Evolutionary conservation across 164 flowering plant species (phyloP).

Genomic region (Vitis rupestris): DNA sequence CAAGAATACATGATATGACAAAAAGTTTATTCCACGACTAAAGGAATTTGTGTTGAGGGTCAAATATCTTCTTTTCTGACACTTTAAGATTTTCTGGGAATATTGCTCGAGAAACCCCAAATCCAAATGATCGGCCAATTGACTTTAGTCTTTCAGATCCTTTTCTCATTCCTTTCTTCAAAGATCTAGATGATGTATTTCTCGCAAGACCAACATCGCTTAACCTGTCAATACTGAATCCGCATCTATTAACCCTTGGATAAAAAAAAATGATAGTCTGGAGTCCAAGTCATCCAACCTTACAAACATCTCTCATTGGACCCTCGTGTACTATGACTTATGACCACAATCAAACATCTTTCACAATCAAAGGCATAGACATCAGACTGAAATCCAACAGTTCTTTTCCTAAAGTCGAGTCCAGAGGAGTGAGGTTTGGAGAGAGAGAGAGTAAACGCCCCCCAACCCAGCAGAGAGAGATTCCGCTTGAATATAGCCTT

Average conservation of each 20-base stretch:
- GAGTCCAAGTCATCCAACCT: slow-evolving; percentile 93
- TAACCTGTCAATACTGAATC: slow-evolving; percentile 61
- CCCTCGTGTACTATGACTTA: slow-evolving; percentile 48
- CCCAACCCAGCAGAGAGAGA: too few species aligned
- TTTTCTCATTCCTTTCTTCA: slow-evolving; percentile 69
- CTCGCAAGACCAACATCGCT: slow-evolving; percentile 35
- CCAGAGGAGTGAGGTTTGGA: too few species aligned
- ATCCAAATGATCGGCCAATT: slow-evolving; percentile 77
- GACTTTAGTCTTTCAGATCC: slow-evolving; percentile 93
- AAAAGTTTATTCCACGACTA: slow-evolving; percentile 72
- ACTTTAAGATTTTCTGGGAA: slow-evolving; percentile 89
- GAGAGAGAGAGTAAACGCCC: too few species aligned
- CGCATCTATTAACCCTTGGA: slow-evolving; percentile 53
- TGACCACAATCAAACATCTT: slow-evolving; percentile 56
- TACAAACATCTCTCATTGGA: slow-evolving; percentile 61
- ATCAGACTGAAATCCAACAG: too few species aligned
- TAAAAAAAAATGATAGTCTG: slow-evolving; percentile 53
- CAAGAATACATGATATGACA: slow-evolving; percentile 82
- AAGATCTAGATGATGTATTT: slow-evolving; percentile 52
- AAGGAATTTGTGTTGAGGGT: slow-evolving; percentile 91
- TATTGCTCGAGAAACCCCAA: slow-evolving; percentile 82
- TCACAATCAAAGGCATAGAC: too few species aligned
- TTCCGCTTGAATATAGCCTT: too few species aligned
- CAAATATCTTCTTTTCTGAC: slow-evolving; percentile 83
- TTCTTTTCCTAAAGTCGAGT: too few species aligned